Evolutionary conservation across 208 protist genomes (phyloP).

Genomic region (Crithidia mellificae): DNA sequence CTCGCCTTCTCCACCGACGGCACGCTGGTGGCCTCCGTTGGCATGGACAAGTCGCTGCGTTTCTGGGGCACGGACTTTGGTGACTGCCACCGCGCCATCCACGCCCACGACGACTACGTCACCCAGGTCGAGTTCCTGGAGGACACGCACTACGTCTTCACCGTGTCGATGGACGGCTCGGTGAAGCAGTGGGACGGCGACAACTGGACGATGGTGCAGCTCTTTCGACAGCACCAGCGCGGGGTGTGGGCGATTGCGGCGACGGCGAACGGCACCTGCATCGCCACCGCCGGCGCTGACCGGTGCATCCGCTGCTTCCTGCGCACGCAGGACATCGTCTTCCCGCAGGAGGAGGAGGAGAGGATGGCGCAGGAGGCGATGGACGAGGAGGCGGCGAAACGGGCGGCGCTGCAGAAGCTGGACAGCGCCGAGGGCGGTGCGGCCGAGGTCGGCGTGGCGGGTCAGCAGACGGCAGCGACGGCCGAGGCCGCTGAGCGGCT

Average conservation of each 20-base stretch:
- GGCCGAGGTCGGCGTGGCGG: slow-evolving; percentile 67
- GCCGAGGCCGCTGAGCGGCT: slow-evolving; percentile 77
- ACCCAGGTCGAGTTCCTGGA: slow-evolving; percentile 95
- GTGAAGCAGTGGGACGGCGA: slow-evolving; percentile 99
- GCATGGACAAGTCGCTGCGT: slow-evolving; percentile 99
- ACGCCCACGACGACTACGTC: slow-evolving; percentile 98
- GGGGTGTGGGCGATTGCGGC: slow-evolving; percentile 73
- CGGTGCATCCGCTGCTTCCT: slow-evolving; percentile 79
- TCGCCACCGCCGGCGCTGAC: slow-evolving; percentile 80
- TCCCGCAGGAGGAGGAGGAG: slow-evolving; percentile 89
- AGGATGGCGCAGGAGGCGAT: slow-evolving; percentile 82
- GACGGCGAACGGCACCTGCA: slow-evolving; percentile 75
- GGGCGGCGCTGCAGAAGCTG: slow-evolving; percentile 64
- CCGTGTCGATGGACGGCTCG: slow-evolving; percentile 91
- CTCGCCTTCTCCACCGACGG: slow-evolving; percentile 94
- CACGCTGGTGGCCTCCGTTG: slow-evolving; percentile 94
- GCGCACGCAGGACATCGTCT: slow-evolving; percentile 89
- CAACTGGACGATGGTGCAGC: slow-evolving; percentile 91
- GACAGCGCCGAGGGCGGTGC: slow-evolving; percentile 16
- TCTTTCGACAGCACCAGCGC: slow-evolving; percentile 78
- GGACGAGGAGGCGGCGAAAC: slow-evolving; percentile 81
- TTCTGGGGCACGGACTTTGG: slow-evolving; percentile 98
- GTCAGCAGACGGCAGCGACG: slow-evolving; percentile 68
- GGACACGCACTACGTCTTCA: slow-evolving; percentile 98
- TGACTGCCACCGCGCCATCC: slow-evolving; percentile 97